Percentiles rank a stretch among this genome's conserved stretches.
Conservation (phyloP, 176 grass and related monocot species). For the Microstegium vimineum region DNA sequence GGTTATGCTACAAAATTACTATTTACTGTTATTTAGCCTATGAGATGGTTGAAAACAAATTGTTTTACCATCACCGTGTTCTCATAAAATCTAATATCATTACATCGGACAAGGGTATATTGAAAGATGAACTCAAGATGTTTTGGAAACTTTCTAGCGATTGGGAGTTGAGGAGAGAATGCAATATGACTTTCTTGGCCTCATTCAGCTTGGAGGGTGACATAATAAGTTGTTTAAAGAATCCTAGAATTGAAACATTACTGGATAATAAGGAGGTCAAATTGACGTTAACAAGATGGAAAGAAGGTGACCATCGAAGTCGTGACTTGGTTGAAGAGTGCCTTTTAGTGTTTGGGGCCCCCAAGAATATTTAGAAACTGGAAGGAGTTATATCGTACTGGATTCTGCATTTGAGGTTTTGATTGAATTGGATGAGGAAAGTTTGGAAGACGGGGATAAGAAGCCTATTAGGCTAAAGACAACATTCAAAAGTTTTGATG, state of each 20-base stretch:
- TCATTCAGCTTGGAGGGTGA: slow-evolving; percentile 27
- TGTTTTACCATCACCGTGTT: slow-evolving; percentile 18
- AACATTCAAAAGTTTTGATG: neutral
- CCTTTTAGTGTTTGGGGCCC: slow-evolving; percentile 36
- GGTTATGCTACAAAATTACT: slow-evolving; percentile 32
- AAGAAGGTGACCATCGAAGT: neutral
- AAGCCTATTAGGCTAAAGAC: slow-evolving; percentile 34
- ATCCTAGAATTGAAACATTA: slow-evolving; percentile 3
- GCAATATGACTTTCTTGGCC: too few relatives aligned
- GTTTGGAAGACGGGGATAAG: too few relatives aligned
- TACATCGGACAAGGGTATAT: neutral
- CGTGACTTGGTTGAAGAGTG: slow-evolving; percentile 17
- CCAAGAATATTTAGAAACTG: slow-evolving; percentile 32
- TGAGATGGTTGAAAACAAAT: neutral
- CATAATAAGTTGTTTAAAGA: slow-evolving; percentile 26
- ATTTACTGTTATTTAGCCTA: slow-evolving; percentile 30
- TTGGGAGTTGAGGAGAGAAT: slow-evolving; percentile 34
- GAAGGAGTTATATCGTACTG: slow-evolving; percentile 40
- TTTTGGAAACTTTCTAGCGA: slow-evolving; percentile 9
- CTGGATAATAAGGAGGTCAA: slow-evolving; percentile 20
- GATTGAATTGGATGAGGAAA: slow-evolving; percentile 33
- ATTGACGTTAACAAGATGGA: slow-evolving; percentile 26
- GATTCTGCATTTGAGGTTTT: slow-evolving; percentile 25
- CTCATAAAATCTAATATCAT: slow-evolving; percentile 17
- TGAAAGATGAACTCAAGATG: slow-evolving; percentile 36